phyloP scores from a whole-genome alignment of 257 asterid species.

The Solanum rostratum region DNA sequence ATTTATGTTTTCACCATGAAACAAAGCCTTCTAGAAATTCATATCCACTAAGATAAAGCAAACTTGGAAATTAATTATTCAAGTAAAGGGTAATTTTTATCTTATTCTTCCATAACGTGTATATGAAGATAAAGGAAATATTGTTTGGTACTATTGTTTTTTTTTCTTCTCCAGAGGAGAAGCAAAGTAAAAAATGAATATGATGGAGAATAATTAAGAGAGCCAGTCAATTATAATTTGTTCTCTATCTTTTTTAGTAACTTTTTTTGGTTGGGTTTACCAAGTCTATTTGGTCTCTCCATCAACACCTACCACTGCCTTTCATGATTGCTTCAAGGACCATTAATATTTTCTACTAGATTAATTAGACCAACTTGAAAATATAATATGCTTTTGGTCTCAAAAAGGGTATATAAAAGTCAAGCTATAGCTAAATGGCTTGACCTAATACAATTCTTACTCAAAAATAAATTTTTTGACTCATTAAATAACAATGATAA shows the following conservation, averaged over 20 bases:
- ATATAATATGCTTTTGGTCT: background rate
- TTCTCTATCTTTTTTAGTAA: no score
- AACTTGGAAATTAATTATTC: background rate
- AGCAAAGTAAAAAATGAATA: background rate
- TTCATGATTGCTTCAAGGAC: slow-evolving; percentile 27
- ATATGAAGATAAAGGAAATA: background rate
- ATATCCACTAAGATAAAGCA: background rate
- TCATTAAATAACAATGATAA: background rate
- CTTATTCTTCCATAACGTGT: background rate
- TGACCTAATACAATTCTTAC: background rate
- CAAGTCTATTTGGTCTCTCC: slow-evolving; percentile 17
- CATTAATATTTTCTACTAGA: slow-evolving; percentile 3
- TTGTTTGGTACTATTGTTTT: background rate
- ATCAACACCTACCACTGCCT: slow-evolving; percentile 26
- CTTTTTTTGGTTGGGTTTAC: slow-evolving; percentile 19
- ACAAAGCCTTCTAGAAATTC: background rate
- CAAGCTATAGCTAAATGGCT: background rate
- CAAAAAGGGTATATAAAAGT: background rate
- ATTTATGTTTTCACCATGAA: background rate
- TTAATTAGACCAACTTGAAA: background rate
- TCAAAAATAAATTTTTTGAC: background rate
- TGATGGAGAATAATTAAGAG: background rate
- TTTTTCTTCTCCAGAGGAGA: background rate
- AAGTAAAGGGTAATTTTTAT: background rate
- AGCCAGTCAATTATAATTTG: background rate